Base-by-base conservation (phyloP, 805 yeast species). In the Pichia exigua region DNA sequence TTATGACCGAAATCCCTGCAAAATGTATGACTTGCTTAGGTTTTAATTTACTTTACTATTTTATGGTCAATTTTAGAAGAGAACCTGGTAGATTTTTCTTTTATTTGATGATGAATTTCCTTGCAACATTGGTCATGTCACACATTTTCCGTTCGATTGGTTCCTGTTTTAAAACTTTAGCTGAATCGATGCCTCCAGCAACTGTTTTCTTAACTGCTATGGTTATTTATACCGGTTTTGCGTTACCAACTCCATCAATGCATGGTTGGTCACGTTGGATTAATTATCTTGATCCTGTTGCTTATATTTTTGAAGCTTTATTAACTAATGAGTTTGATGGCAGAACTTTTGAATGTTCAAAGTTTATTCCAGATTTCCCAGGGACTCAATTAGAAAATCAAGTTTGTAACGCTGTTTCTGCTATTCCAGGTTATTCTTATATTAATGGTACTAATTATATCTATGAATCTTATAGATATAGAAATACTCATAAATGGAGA, bases 251-350 rank as follows among this genome's bases (percentile, higher is more conserved):
- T 35, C 73, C 75, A 7, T 63, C 73, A 46, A 79, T 81, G 79
- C 71, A 73, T 56, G 81, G 84, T 17, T 82, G 86, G 86, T 76
- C 81, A 38, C 71, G 81, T 57, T 82, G 85, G 86, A 78, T 82
- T 54, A 77, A 78, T 64, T 82, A 78, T 58, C 57, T 82, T 45
- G 73, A 82, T 57, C 86, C 86, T 1, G 63, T 81, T 47, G 79
- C 77, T 10, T 81, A 80, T 59, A 70, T 75, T 20, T 81, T 80
- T 59, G 85, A 81, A 63, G 69, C 84, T 1, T 64, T 80, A 60
- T 72, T 82, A 73, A 70, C 75, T 2, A 81, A 80, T 58, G 86
- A 82, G 61, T 81, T 80, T 63, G 67, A 66, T 52, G 79, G 71
- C 42, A 61, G 74, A 42, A 54, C 65, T 1, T 80, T 73, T 55